These are phyloP conservation scores for Capsella bursapastoris DNA, from an alignment of 345 rosid species.

Conservation along the genomic window DNA sequence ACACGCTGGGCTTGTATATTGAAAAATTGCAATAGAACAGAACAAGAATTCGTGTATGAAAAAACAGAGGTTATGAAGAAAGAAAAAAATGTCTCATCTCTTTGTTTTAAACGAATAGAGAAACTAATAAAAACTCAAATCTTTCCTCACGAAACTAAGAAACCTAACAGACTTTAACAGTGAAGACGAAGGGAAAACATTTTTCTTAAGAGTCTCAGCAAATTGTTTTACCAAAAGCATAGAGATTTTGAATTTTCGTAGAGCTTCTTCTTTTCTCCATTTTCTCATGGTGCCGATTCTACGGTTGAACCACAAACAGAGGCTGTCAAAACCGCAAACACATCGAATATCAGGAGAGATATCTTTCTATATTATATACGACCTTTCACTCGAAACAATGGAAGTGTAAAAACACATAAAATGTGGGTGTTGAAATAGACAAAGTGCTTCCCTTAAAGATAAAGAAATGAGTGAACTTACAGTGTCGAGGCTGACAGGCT, in stretches of 20 bases:
- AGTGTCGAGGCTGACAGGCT: slow-evolving; percentile 69
- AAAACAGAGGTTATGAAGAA: not conserved
- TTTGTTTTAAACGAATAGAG: not conserved
- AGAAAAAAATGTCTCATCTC: not conserved
- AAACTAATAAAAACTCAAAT: slow-evolving; percentile 19
- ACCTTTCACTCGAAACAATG: not conserved
- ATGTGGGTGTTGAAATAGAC: not conserved
- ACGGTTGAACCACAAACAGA: slow-evolving; percentile 74
- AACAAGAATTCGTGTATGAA: slow-evolving; percentile 23
- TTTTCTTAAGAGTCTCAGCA: slow-evolving; percentile 19
- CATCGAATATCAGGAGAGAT: slow-evolving; percentile 25
- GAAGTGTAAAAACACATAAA: not conserved
- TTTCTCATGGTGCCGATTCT: slow-evolving; percentile 37
- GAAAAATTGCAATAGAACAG: slow-evolving; percentile 16
- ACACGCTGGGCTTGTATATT: not conserved
- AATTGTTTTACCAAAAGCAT: slow-evolving; percentile 26
- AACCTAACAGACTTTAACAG: slow-evolving; percentile 36
- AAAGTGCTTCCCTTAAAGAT: not conserved
- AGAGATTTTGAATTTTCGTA: slow-evolving; percentile 15
- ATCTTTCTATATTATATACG: not conserved
- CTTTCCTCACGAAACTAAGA: slow-evolving; percentile 25
- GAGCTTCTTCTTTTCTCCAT: slow-evolving; percentile 18
- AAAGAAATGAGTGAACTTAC: slow-evolving; percentile 49
- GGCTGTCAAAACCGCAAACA: slow-evolving; percentile 54
- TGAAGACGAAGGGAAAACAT: slow-evolving; percentile 8